phyloP scores from a whole-genome alignment of 768 basidiomycete genomes.

The Tulasnella sp. region DNA sequence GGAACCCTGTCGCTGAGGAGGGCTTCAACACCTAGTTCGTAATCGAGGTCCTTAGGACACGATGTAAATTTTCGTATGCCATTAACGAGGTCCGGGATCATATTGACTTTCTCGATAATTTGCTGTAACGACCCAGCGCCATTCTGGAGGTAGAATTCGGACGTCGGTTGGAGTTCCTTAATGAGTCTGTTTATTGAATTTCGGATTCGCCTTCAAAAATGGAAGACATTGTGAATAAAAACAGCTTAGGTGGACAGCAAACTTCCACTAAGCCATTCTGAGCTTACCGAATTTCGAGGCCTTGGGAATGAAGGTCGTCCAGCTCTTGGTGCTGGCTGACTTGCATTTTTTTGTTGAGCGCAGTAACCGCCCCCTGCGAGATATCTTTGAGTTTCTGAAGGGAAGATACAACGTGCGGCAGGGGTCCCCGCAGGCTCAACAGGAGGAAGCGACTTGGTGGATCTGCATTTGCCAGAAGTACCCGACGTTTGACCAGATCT shows the following conservation, averaged over 20 bases:
- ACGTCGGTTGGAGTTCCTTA: background rate
- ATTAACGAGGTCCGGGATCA: background rate
- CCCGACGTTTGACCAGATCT: background rate
- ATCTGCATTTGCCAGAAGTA: background rate
- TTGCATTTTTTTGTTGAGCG: background rate
- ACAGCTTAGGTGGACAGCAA: background rate
- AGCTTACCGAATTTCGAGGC: background rate
- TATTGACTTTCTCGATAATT: background rate
- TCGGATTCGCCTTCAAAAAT: background rate
- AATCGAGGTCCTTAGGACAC: background rate
- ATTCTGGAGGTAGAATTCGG: background rate
- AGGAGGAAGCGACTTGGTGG: conserved; percentile 6
- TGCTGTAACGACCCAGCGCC: background rate
- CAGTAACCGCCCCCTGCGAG: background rate
- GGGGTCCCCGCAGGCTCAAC: background rate
- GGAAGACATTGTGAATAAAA: background rate
- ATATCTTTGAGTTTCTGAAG: background rate
- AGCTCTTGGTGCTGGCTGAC: background rate
- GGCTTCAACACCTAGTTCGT: conserved; percentile 5
- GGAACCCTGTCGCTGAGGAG: background rate
- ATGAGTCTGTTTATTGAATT: background rate
- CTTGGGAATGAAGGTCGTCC: background rate
- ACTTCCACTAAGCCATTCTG: background rate
- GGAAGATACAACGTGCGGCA: background rate
- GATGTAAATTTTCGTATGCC: background rate